Base-by-base conservation (phyloP, 2,329 filamentous ascomycete genomes). In the Simplicillium aogashimaense region DNA sequence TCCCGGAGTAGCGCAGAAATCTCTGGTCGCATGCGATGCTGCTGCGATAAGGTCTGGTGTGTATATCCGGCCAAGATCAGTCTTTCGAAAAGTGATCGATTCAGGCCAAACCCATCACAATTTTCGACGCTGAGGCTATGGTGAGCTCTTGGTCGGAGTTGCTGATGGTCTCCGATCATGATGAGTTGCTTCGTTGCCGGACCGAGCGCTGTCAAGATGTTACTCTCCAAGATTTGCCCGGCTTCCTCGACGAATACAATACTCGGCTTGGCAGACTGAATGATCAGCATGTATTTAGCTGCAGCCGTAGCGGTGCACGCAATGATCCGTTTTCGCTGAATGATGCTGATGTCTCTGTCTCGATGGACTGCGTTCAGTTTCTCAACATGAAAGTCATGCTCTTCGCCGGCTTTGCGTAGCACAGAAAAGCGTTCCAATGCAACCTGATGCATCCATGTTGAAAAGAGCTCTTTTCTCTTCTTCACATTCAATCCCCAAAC, bases 151-250 rank as follows among this genome's bases (percentile, higher is more conserved):
- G 83, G 83, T 0, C 81, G 73, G 0, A 87, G 67, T 45, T 87
- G 83, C 41, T 81, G 73, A 52, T 87, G 82, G 40, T 87, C 83
- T 1, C 83, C 83, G 10, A 87, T 86, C 2, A 85, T 55, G 1
- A 86, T 69, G 1, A 86, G 53, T 31, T 86, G 79, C 43, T 82
- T 70, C 0, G 74, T 74, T 0, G 67, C 56, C 0, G 69, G 54
- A 0, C 66, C 63, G 41, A 86, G 49, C 0, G 82, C 72, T 0
- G 81, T 73, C 1, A 86, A 55, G 15, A 60, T 31, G 47, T 86
- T 82, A 2, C 69, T 67, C 53, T 87, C 83, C 0, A 86, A 62
- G 3, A 87, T 83, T 46, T 87, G 82, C 2, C 81, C 83, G 1
- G 81, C 83, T 55, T 87, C 83, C 53, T 87, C 83, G 0, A 85